phyloP scores from a whole-genome alignment of 768 basidiomycete genomes.

The Tylopilus intermedius region DNA sequence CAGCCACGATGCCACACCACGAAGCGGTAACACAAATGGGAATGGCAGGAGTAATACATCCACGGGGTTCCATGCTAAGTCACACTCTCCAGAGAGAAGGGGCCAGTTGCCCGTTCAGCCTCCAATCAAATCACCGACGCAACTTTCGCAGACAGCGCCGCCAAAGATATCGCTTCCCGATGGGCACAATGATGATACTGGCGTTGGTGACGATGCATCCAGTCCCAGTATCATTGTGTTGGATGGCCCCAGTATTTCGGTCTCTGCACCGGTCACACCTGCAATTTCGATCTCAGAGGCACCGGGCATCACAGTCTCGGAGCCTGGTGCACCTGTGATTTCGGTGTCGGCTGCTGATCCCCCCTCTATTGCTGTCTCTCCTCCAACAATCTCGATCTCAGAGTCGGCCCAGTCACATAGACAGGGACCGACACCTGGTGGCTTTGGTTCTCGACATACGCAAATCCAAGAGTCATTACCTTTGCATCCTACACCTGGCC shows the following conservation, averaged over 20 bases:
- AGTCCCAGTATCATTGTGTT: conserved; percentile 32
- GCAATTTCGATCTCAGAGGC: conserved; percentile 15
- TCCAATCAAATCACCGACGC: conserved; percentile 4
- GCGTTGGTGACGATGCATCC: neutral
- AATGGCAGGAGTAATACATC: conserved; percentile 6
- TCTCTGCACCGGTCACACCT: conserved; percentile 21
- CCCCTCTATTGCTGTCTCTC: conserved; percentile 18
- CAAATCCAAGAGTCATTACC: conserved; percentile 21
- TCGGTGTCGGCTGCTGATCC: conserved; percentile 15
- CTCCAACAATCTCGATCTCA: conserved; percentile 14
- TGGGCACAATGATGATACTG: conserved; percentile 2
- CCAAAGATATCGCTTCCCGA: conserved; percentile 38
- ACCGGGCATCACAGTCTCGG: conserved; percentile 30
- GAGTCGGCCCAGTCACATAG: conserved; percentile 15
- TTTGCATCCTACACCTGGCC: neutral
- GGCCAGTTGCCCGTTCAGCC: neutral
- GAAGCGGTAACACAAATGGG: conserved; percentile 6
- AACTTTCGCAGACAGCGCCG: conserved; percentile 33
- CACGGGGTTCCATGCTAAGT: conserved; percentile 6
- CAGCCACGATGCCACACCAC: conserved; percentile 14
- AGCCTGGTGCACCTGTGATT: conserved; percentile 14
- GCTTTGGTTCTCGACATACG: conserved; percentile 29
- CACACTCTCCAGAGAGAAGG: conserved; percentile 19
- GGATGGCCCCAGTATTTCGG: conserved; percentile 24
- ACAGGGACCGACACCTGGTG: conserved; percentile 5